Conservation (phyloP, 2,329 filamentous ascomycete genomes). For the Hypoxylon sp. region DNA sequence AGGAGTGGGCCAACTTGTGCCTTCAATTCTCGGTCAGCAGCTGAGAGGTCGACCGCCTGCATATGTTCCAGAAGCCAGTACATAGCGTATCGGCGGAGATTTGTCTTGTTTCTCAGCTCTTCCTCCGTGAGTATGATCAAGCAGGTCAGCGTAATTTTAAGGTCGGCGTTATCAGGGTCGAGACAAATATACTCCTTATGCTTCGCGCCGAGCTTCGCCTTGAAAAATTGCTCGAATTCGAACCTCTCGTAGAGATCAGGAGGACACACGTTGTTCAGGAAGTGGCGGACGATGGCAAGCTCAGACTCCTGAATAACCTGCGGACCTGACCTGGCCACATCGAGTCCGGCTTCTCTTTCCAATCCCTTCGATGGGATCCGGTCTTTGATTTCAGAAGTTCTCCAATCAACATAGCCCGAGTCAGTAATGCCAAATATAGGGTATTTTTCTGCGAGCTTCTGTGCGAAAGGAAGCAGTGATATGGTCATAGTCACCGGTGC, state of each 20-base stretch:
- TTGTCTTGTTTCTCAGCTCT: slow-evolving; percentile 40
- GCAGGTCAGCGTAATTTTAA: slow-evolving; percentile 51
- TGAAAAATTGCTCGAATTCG: slow-evolving; percentile 55
- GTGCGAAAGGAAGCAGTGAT: slow-evolving; percentile 51
- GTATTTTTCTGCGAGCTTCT: slow-evolving; percentile 53
- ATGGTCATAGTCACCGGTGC: slow-evolving; percentile 45
- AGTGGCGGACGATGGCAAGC: slow-evolving; percentile 54
- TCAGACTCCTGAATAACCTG: slow-evolving; percentile 52
- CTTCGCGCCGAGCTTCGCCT: slow-evolving; percentile 50
- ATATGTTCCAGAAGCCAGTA: slow-evolving; percentile 52
- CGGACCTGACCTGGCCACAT: slow-evolving; percentile 21
- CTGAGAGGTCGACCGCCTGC: slow-evolving; percentile 50
- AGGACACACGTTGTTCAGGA: slow-evolving; percentile 55
- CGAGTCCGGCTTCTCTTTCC: slow-evolving; percentile 21
- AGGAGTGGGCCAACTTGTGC: slow-evolving; percentile 51
- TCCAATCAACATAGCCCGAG: slow-evolving; percentile 50
- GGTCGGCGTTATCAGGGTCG: slow-evolving; percentile 54
- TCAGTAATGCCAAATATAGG: slow-evolving; percentile 52
- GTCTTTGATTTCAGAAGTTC: slow-evolving; percentile 49
- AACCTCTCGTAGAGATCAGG: slow-evolving; percentile 53
- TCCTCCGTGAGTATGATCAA: slow-evolving; percentile 50
- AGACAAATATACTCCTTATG: slow-evolving; percentile 53
- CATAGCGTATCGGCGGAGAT: slow-evolving; percentile 49
- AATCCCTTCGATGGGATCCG: slow-evolving; percentile 46
- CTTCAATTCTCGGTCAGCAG: slow-evolving; percentile 51